Conservation (phyloP, 768 basidiomycete species). For the Trametes elegans region DNA sequence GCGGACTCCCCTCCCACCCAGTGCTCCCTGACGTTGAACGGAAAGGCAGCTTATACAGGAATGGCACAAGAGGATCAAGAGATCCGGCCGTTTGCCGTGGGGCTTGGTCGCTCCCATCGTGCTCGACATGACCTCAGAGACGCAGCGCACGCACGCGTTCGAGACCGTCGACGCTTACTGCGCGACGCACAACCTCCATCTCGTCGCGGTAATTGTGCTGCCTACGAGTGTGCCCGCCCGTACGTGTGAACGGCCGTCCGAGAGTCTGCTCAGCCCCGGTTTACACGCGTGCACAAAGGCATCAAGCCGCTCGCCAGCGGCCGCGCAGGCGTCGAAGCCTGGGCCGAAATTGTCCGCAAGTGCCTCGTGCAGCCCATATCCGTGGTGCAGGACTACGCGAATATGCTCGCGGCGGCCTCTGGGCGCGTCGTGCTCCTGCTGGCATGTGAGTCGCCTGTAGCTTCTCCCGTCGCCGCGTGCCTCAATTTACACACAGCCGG, state of each 20-base stretch:
- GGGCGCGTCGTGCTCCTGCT: slow-evolving; percentile 31
- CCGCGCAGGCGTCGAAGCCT: slow-evolving; percentile 17
- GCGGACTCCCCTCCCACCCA: slow-evolving; percentile 10
- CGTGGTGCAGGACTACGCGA: slow-evolving; percentile 29
- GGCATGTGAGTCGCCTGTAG: slow-evolving; percentile 18
- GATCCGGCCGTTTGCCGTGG: slow-evolving; percentile 27
- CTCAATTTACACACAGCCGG: slow-evolving; percentile 14
- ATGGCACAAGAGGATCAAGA: slow-evolving; percentile 34
- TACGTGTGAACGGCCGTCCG: slow-evolving; percentile 9
- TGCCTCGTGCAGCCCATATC: slow-evolving; percentile 28
- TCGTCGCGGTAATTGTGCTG: slow-evolving; percentile 30
- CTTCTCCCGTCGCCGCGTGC: slow-evolving; percentile 1
- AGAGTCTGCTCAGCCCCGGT: not conserved
- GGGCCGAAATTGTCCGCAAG: slow-evolving; percentile 20
- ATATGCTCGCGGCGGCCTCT: slow-evolving; percentile 28
- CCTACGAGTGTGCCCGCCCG: slow-evolving; percentile 15
- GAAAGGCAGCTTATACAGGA: slow-evolving; percentile 31
- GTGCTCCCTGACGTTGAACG: not conserved
- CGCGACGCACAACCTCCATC: slow-evolving; percentile 26
- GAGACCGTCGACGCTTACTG: slow-evolving; percentile 34
- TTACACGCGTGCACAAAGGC: slow-evolving; percentile 5
- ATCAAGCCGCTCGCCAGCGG: not conserved
- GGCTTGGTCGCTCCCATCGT: slow-evolving; percentile 33
- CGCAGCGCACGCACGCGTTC: slow-evolving; percentile 29
- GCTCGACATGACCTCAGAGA: slow-evolving; percentile 27